Percentiles rank a stretch among this genome's conserved stretches.
Conservation (phyloP, 2,329 filamentous ascomycete species). For the Penicillium sp. region DNA sequence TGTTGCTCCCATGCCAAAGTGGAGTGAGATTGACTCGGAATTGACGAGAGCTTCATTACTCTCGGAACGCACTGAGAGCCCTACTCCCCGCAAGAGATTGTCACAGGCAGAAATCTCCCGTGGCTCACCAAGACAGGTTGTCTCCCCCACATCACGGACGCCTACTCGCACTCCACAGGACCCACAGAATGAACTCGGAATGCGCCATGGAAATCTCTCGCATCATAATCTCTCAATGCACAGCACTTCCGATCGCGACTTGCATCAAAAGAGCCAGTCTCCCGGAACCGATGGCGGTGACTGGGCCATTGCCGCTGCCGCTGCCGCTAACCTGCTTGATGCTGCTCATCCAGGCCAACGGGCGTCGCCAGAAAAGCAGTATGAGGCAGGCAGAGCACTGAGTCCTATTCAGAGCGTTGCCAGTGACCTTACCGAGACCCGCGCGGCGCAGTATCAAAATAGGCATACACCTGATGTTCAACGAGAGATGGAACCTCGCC, state of each 20-base stretch:
- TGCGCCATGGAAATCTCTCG: constrained; percentile 65
- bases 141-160: constrained; percentile 66
- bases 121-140: constrained; percentile 56
- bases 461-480: constrained; percentile 56
- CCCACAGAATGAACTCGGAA: constrained; percentile 63
- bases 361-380: constrained; percentile 51
- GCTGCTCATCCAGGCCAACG: constrained; percentile 53
- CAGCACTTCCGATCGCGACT: constrained; percentile 50
- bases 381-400: constrained; percentile 70
- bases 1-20: constrained; percentile 82
- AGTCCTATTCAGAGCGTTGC: constrained; percentile 94
- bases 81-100: constrained; percentile 68
- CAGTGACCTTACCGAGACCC: constrained; percentile 75
- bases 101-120: constrained; percentile 67
- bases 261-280: constrained; percentile 43
- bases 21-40: constrained; percentile 85
- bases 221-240: constrained; percentile 55
- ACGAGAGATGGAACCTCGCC: constrained; percentile 49
- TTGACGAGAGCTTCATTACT: constrained; percentile 85
- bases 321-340: constrained; percentile 42
- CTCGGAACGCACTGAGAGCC: constrained; percentile 76
- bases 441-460: constrained; percentile 26
- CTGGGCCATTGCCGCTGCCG: constrained; percentile 45
- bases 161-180: constrained; percentile 57
- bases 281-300: constrained; percentile 39